Evolutionary conservation across 108 stramenopile genomes (phyloP).

Genomic region (Discostella pseudostelligera): DNA sequence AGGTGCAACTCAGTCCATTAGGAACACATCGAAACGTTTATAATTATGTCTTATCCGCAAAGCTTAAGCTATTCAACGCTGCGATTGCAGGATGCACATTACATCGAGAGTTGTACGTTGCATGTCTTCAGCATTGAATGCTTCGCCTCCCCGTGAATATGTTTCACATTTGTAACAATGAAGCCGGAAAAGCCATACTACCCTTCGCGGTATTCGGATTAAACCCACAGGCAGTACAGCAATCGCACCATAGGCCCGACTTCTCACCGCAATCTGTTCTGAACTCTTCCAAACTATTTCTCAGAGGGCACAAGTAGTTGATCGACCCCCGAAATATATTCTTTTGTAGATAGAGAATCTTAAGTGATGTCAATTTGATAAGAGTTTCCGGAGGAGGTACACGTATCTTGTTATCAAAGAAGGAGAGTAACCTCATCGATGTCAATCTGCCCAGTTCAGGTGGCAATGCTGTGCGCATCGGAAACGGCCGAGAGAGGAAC

Average conservation of each 20-base stretch:
- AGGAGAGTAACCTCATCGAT: conserved; percentile 25
- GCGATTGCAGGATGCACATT: too few relatives aligned
- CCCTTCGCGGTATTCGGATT: conserved; percentile 17
- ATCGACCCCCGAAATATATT: conserved; percentile 37
- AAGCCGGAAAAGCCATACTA: too few relatives aligned
- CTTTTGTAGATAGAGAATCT: conserved; percentile 35
- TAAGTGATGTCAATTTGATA: conserved; percentile 14
- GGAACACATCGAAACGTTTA: too few relatives aligned
- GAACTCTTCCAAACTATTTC: conserved; percentile 18
- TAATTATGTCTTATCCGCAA: too few relatives aligned
- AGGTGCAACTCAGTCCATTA: too few relatives aligned
- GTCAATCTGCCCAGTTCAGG: conserved; percentile 35
- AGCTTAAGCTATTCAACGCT: too few relatives aligned
- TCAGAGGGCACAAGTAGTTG: conserved; percentile 28
- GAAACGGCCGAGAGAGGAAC: too few relatives aligned
- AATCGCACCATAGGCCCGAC: conserved; percentile 26
- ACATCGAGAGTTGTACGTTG: too few relatives aligned
- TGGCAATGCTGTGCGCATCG: conserved; percentile 34
- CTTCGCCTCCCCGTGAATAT: too few relatives aligned
- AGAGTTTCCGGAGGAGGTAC: conserved; percentile 32
- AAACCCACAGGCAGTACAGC: conserved; percentile 39
- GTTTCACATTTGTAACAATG: too few relatives aligned
- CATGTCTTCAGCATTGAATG: too few relatives aligned
- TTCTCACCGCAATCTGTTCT: conserved; percentile 43
- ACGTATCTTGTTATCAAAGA: conserved; percentile 42